phyloP scores from a whole-genome alignment of 2,329 filamentous ascomycete species.

The Monilinia polystroma region DNA sequence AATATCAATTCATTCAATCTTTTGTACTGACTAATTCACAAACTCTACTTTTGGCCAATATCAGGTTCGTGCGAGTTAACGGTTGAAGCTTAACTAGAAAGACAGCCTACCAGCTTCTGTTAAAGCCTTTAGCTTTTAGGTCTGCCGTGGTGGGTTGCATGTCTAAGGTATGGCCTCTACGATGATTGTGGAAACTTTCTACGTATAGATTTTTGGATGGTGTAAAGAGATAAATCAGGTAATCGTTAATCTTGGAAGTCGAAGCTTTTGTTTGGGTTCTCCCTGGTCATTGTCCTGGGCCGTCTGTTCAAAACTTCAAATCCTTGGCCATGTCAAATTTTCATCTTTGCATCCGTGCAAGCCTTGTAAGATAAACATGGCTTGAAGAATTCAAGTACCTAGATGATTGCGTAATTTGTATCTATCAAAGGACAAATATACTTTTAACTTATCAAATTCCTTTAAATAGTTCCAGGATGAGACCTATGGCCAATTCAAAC shows the following conservation, averaged over 20 bases:
- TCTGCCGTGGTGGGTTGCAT: not conserved
- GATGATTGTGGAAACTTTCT: not conserved
- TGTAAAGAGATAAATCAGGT: not conserved
- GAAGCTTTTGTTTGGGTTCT: not conserved
- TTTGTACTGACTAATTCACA: not conserved
- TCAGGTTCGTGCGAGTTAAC: not conserved
- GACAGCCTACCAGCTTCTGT: not conserved
- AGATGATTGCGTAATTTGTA: not conserved
- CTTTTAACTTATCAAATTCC: not conserved
- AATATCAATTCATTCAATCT: not conserved
- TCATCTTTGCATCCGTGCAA: not conserved
- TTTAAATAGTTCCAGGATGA: constrained; percentile 2
- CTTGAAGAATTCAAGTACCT: not conserved
- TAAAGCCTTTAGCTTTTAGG: not conserved
- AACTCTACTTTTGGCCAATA: not conserved
- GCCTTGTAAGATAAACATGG: not conserved
- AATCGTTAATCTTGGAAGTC: not conserved
- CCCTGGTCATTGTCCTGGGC: not conserved
- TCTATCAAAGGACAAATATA: not conserved
- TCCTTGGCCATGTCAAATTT: not conserved
- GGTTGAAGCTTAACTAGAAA: not conserved
- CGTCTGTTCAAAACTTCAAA: not conserved
- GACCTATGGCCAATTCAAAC: not conserved
- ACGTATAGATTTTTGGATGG: not conserved
- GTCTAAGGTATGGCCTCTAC: not conserved